phyloP scores from a whole-genome alignment of 495 filamentous ascomycete species.

The Penicillium desertorum region DNA sequence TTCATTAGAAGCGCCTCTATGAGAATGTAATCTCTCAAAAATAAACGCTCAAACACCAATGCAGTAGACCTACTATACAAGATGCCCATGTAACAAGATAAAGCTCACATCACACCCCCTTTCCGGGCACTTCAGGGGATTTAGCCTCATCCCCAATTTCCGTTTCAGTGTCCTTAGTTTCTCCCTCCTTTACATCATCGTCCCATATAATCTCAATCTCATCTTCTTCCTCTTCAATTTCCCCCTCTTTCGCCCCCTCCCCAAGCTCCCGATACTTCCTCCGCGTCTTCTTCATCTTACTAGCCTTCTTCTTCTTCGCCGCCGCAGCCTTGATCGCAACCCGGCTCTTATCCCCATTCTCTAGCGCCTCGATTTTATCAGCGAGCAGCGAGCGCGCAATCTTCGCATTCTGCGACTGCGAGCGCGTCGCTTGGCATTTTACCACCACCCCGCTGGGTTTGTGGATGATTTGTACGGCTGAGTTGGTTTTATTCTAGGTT shows the following conservation, averaged over 20 bases:
- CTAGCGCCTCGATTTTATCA: constrained; percentile 68
- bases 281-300: constrained; percentile 61
- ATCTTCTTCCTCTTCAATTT: constrained; percentile 48
- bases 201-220: constrained; percentile 38
- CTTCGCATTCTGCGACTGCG: constrained; percentile 83
- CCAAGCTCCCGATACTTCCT: constrained; percentile 62
- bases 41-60: background rate
- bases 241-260: constrained; percentile 39
- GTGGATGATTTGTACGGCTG: constrained; percentile 91
- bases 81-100: background rate
- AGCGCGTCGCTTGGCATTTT: constrained; percentile 89
- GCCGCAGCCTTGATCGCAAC: constrained; percentile 54
- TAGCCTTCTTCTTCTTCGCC: constrained; percentile 62
- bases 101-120: background rate
- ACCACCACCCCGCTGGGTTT: constrained; percentile 84
- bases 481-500: constrained; percentile 90
- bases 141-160: background rate
- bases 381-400: constrained; percentile 77
- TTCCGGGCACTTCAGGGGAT: background rate
- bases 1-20: background rate
- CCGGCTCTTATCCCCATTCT: constrained; percentile 60
- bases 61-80: constrained; percentile 2
- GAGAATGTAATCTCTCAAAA: background rate
- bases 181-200: background rate
- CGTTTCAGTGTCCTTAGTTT: background rate